A percentile compares a stretch with the other conserved stretches of the same genome.
Evolutionary conservation across 306 rosid genomes (phyloP).

Genomic region (Cucurbita pepo): DNA sequence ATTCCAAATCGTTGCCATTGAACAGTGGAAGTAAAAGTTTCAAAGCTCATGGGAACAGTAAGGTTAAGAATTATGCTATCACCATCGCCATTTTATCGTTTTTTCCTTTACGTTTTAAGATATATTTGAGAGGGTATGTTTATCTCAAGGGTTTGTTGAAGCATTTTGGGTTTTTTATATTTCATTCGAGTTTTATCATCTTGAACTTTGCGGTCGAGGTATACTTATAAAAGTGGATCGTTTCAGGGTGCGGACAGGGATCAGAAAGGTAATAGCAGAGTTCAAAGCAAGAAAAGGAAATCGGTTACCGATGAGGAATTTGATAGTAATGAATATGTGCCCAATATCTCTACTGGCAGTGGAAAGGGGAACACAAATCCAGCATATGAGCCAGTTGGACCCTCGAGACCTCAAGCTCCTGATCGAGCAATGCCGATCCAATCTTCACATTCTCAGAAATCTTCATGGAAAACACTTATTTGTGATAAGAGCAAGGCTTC

Average conservation of each 20-base stretch:
- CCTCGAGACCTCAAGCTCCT: conserved; percentile 12
- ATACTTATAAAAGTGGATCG: neutral
- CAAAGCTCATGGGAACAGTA: conserved; percentile 23
- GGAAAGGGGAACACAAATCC: conserved; percentile 12
- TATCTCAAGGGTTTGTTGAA: neutral
- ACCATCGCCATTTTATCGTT: neutral
- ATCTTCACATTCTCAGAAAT: conserved; percentile 54
- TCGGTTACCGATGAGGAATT: conserved; percentile 10
- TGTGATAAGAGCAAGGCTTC: conserved; percentile 22
- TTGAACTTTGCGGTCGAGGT: neutral
- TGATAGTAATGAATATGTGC: conserved; percentile 9
- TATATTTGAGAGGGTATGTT: neutral
- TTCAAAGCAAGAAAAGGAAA: conserved; percentile 34
- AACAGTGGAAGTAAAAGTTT: conserved; percentile 24
- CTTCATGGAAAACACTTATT: conserved; percentile 69
- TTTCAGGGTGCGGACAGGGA: conserved; percentile 4
- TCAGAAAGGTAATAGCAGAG: conserved; percentile 13
- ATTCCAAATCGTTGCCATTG: conserved; percentile 6
- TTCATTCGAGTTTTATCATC: neutral
- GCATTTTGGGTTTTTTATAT: neutral
- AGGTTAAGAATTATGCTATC: neutral
- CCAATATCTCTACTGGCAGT: conserved; percentile 15
- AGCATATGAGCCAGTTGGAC: conserved; percentile 7
- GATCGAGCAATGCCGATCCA: conserved; percentile 18
- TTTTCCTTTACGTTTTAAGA: neutral